phyloP scores from a whole-genome alignment of 1,139 yeast species.

The Candida sanyaensis region DNA sequence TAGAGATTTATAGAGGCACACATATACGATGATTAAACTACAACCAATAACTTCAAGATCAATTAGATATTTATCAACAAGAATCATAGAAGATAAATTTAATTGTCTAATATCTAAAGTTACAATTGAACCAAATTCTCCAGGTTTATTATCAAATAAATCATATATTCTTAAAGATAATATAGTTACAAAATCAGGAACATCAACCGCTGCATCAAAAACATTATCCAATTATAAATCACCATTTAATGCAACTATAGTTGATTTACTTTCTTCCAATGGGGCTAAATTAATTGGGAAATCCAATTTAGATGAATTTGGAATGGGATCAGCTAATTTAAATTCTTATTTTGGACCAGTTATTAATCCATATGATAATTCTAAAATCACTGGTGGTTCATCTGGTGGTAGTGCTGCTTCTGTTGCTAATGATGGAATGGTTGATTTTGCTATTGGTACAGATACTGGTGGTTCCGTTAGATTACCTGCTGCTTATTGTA shows the following conservation, averaged over 20 bases:
- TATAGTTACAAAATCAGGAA: constrained; percentile 60
- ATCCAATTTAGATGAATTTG: constrained; percentile 96
- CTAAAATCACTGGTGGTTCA: constrained; percentile 78
- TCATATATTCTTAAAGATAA: constrained; percentile 62
- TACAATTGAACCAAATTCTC: constrained; percentile 2
- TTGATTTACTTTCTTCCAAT: constrained; percentile 47
- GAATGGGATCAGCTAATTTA: constrained; percentile 83
- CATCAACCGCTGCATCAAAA: constrained; percentile 78
- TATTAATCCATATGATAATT: constrained; percentile 57
- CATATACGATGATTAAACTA: not conserved
- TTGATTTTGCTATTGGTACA: constrained; percentile 76
- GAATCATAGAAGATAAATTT: constrained; percentile 4
- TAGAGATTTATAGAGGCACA: not conserved
- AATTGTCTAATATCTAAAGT: constrained; percentile 11
- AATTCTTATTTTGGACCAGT: constrained; percentile 66
- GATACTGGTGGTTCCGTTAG: constrained; percentile 98
- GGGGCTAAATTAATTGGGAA: constrained; percentile 72
- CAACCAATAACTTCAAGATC: not conserved
- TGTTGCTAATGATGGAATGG: constrained; percentile 48
- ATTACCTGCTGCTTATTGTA: constrained; percentile 87
- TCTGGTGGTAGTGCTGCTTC: constrained; percentile 97
- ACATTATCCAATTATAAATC: constrained; percentile 60
- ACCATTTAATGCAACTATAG: constrained; percentile 83
- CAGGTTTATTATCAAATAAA: constrained; percentile 13
- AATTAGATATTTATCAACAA: not conserved